A percentile compares a stretch with the other conserved stretches of the same genome.
Conservation (phyloP, 495 filamentous ascomycete genomes). For the Aspergillus taichungensis region DNA sequence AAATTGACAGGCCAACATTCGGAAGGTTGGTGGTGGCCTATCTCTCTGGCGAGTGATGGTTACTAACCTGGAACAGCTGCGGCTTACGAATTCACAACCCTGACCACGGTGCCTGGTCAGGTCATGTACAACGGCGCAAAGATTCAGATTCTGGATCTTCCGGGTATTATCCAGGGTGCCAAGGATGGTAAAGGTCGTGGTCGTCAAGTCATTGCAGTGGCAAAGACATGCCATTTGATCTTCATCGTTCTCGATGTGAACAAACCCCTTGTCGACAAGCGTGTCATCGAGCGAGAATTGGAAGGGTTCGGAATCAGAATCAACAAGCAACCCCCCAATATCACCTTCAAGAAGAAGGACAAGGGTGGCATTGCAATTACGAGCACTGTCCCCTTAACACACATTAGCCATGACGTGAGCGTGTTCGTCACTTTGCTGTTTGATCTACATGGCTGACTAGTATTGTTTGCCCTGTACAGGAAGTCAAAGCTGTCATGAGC, state of each 20-base stretch:
- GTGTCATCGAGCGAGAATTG: constrained; percentile 91
- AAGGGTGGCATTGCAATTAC: constrained; percentile 95
- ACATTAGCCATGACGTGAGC: constrained; percentile 79
- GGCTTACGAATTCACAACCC: constrained; percentile 96
- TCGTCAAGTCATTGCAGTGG: constrained; percentile 96
- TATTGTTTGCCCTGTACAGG: constrained; percentile 34
- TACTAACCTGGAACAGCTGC: constrained; percentile 48
- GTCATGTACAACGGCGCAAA: constrained; percentile 95
- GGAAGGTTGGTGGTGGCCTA: constrained; percentile 46
- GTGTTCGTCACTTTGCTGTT: constrained; percentile 1
- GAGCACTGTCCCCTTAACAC: constrained; percentile 80
- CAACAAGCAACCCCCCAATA: constrained; percentile 96
- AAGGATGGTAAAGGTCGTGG: constrained; percentile 98
- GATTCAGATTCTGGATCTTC: constrained; percentile 97
- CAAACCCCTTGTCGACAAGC: constrained; percentile 95
- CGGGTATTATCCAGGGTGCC: constrained; percentile 96
- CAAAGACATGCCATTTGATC: constrained; percentile 97
- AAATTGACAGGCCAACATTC: constrained; percentile 92
- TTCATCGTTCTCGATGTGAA: constrained; percentile 99
- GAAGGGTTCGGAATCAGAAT: constrained; percentile 97
- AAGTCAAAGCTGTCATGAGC: constrained; percentile 95
- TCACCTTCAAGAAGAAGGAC: constrained; percentile 98
- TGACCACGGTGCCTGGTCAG: constrained; percentile 95
- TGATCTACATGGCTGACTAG: constrained; percentile 11
- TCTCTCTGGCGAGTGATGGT: neutral